A percentile compares a stretch with the other conserved stretches of the same genome.
phyloP scores from a whole-genome alignment of 2,329 filamentous ascomycete species.

The Clonostachys rosea region DNA sequence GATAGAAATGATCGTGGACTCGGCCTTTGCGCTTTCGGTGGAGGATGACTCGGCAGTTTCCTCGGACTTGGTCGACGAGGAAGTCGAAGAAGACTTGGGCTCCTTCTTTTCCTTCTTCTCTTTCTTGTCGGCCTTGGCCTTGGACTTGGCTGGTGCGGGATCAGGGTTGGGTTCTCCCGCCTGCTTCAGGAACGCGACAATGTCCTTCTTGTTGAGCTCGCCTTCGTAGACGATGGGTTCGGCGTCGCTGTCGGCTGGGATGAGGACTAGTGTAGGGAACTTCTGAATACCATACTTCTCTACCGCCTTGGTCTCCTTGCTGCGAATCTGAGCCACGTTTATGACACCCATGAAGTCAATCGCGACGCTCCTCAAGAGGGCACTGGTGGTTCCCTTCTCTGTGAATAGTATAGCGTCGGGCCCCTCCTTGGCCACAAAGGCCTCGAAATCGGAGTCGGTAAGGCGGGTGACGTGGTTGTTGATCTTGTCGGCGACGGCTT shows the following conservation, averaged over 20 bases:
- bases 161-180: constrained; percentile 76
- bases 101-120: constrained; percentile 17
- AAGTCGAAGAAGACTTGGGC: constrained; percentile 10
- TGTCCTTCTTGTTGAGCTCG: constrained; percentile 77
- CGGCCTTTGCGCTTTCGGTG: constrained; percentile 17
- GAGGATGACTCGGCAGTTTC: not conserved
- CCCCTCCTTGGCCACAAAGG: constrained; percentile 67
- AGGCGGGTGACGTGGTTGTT: constrained; percentile 85
- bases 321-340: constrained; percentile 74
- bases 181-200: constrained; percentile 80
- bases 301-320: constrained; percentile 70
- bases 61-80: not conserved
- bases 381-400: constrained; percentile 84
- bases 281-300: constrained; percentile 71
- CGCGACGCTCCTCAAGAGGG: constrained; percentile 76
- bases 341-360: constrained; percentile 86
- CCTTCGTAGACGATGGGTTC: constrained; percentile 73
- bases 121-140: constrained; percentile 23
- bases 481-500: constrained; percentile 81
- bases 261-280: constrained; percentile 76
- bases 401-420: constrained; percentile 91
- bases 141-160: constrained; percentile 40
- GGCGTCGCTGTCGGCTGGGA: constrained; percentile 62
- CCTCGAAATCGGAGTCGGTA: constrained; percentile 72
- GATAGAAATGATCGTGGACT: constrained; percentile 50